phyloP scores from a whole-genome alignment of 306 rosid species.

The Senna siamea region DNA sequence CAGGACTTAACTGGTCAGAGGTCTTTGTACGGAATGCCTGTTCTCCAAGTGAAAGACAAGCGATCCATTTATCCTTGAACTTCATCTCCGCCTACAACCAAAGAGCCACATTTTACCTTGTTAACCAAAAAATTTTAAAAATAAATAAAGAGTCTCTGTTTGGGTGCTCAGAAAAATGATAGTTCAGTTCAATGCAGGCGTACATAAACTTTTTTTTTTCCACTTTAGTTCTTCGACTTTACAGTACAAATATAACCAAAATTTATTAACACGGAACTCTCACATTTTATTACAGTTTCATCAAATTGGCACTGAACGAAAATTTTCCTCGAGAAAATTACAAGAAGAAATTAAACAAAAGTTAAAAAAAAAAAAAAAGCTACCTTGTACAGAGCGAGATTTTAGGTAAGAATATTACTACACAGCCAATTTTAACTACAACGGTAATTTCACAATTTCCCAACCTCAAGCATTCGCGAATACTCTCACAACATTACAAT shows the following conservation, averaged over 20 bases:
- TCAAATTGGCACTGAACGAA: not conserved
- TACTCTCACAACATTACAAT: not conserved
- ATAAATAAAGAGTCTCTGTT: not conserved
- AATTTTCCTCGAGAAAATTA: not conserved
- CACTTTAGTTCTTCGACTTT: not conserved
- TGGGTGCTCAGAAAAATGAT: not conserved
- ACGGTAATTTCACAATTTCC: not conserved
- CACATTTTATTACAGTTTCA: not conserved
- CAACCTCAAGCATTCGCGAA: not conserved
- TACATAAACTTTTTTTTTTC: not conserved
- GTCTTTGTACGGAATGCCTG: slow-evolving; percentile 81
- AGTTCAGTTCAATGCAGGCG: not conserved
- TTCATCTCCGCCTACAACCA: slow-evolving; percentile 80
- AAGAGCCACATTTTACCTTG: too few relatives aligned
- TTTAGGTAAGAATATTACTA: not conserved
- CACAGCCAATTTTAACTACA: not conserved
- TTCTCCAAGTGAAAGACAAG: slow-evolving; percentile 87
- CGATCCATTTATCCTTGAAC: slow-evolving; percentile 95
- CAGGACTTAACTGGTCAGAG: slow-evolving; percentile 62
- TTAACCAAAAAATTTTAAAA: too few relatives aligned
- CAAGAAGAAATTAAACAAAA: not conserved
- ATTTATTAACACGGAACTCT: not conserved
- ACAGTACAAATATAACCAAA: not conserved
- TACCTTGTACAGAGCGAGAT: too few relatives aligned
- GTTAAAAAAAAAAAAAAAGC: not conserved